phyloP scores from a whole-genome alignment of 2,329 filamentous ascomycete genomes.

The Apiospora phragmitis region DNA sequence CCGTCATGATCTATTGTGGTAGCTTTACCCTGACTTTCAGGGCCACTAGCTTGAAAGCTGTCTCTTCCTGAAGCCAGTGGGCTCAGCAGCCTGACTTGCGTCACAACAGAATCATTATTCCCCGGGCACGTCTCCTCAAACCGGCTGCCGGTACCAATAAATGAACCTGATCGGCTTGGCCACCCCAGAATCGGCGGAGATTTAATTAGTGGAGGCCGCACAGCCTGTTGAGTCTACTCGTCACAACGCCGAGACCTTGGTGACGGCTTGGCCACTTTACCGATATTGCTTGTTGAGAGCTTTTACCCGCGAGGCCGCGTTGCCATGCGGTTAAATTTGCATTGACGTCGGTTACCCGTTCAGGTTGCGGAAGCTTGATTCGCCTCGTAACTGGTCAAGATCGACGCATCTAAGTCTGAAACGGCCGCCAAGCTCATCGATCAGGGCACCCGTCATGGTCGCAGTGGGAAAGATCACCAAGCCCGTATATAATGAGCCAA shows the following conservation, averaged over 20 bases:
- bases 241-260: background rate
- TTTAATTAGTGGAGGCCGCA: background rate
- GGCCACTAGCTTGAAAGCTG: background rate
- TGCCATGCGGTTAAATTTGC: background rate
- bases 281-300: background rate
- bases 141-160: background rate
- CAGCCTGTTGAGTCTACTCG: background rate
- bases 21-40: background rate
- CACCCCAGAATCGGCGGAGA: conserved; percentile 4
- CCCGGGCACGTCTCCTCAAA: background rate
- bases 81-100: background rate
- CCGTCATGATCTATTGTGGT: background rate
- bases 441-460: background rate
- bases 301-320: background rate
- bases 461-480: background rate
- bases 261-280: background rate
- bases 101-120: background rate
- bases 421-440: background rate
- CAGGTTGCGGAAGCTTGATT: background rate
- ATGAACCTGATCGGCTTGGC: background rate
- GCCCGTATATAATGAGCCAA: background rate
- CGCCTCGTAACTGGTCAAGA: background rate
- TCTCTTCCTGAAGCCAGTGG: background rate
- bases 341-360: background rate
- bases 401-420: background rate